Evolutionary conservation across 1,284 basidiomycete genomes (phyloP).

Genomic region (Cryptococcus floricola): DNA sequence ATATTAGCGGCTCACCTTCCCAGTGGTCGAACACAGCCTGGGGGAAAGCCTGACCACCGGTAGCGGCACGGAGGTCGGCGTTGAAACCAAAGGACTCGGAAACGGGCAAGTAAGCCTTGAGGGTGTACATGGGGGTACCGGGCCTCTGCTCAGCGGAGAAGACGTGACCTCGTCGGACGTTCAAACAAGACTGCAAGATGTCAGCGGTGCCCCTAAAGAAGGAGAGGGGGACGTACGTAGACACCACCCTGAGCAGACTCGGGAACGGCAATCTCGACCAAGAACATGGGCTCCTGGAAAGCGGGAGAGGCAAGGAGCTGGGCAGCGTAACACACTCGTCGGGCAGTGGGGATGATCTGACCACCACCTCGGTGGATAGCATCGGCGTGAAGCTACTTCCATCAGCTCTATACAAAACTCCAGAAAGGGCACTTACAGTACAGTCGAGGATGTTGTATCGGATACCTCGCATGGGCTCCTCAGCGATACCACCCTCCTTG

Average conservation of each 20-base stretch:
- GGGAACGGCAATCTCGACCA: conserved; percentile 98
- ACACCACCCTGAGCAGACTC: conserved; percentile 98
- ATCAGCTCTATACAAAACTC: too few relatives aligned
- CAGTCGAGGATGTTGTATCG: conserved; percentile 96
- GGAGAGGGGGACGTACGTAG: conserved; percentile 58
- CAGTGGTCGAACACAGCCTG: conserved; percentile 63
- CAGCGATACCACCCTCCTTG: conserved; percentile 93
- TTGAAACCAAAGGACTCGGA: conserved; percentile 99
- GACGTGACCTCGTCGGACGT: conserved; percentile 98
- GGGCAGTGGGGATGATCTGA: conserved; percentile 96
- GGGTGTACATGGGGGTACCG: conserved; percentile 99
- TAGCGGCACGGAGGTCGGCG: conserved; percentile 87
- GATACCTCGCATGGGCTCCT: conserved; percentile 98
- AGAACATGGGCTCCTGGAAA: conserved; percentile 96
- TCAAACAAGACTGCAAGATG: conserved; percentile 59
- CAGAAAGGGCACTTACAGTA: too few relatives aligned
- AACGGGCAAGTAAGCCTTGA: conserved; percentile 98
- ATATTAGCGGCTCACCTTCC: too few relatives aligned
- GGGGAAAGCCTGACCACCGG: conserved; percentile 97
- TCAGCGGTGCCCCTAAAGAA: too few relatives aligned
- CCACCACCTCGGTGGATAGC: conserved; percentile 99
- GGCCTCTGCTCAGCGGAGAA: conserved; percentile 95
- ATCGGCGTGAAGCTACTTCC: conserved; percentile 80
- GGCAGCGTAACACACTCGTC: conserved; percentile 97
- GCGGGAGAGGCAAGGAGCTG: conserved; percentile 91